Evolutionary conservation across 208 protist genomes (phyloP).

Genomic region (Crithidia thermophila): DNA sequence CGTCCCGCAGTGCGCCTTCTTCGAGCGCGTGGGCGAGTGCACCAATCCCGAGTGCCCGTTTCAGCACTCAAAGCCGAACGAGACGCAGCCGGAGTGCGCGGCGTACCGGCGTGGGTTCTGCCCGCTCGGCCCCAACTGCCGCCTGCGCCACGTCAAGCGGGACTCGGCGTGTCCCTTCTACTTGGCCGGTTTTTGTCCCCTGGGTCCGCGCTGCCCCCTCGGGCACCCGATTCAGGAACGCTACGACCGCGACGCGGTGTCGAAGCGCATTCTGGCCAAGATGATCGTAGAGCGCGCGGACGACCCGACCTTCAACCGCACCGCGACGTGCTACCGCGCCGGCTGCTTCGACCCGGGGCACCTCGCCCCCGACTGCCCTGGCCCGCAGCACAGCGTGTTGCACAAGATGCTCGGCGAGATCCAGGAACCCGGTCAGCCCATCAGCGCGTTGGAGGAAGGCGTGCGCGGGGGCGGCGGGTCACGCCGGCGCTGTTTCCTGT

Average conservation of each 20-base stretch:
- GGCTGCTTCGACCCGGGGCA: slow-evolving; percentile 90
- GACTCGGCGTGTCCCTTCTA: slow-evolving; percentile 89
- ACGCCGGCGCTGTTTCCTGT: slow-evolving; percentile 76
- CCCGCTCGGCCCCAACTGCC: slow-evolving; percentile 86
- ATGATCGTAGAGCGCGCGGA: slow-evolving; percentile 72
- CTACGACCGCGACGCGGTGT: slow-evolving; percentile 76
- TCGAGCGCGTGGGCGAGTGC: slow-evolving; percentile 95
- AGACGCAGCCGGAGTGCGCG: slow-evolving; percentile 85
- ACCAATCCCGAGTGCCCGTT: slow-evolving; percentile 97
- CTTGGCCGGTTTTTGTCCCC: slow-evolving; percentile 95
- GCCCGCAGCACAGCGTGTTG: slow-evolving; percentile 66
- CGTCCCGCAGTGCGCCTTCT: slow-evolving; percentile 97
- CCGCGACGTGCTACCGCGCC: slow-evolving; percentile 73
- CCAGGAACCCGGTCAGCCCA: slow-evolving; percentile 76
- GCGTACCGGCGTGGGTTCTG: slow-evolving; percentile 93
- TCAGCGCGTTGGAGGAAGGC: slow-evolving; percentile 49
- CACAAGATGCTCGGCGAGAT: slow-evolving; percentile 58
- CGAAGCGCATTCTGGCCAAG: slow-evolving; percentile 58
- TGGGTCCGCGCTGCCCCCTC: slow-evolving; percentile 93
- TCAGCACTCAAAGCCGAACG: slow-evolving; percentile 86
- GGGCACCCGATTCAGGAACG: slow-evolving; percentile 91
- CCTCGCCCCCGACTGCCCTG: slow-evolving; percentile 80
- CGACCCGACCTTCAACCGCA: slow-evolving; percentile 76
- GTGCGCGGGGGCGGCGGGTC: slow-evolving; percentile 25
- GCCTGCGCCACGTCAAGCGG: slow-evolving; percentile 84